These are phyloP conservation scores for Diplodia sapinea DNA, from an alignment of 2,329 filamentous ascomycete species.

Conservation along the genomic window DNA sequence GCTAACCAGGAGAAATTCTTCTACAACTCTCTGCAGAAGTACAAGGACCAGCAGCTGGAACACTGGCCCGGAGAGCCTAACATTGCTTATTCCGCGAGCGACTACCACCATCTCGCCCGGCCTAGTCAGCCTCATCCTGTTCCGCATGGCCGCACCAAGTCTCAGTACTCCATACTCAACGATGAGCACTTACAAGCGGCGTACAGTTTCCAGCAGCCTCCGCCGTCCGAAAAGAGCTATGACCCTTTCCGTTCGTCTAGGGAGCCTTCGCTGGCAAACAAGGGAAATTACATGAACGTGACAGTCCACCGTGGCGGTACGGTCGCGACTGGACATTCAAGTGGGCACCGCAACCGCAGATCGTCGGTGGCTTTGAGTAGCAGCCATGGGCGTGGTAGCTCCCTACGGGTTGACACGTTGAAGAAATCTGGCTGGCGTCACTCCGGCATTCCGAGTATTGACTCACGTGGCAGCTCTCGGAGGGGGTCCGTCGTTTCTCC, in stretches of 20 bases:
- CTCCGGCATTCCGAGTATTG: slow-evolving; percentile 43
- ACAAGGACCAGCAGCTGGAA: slow-evolving; percentile 83
- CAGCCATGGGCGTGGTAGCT: slow-evolving; percentile 49
- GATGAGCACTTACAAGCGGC: slow-evolving; percentile 58
- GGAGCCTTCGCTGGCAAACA: slow-evolving; percentile 39
- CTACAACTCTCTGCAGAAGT: slow-evolving; percentile 82
- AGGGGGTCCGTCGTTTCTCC: slow-evolving; percentile 38
- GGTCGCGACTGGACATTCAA: slow-evolving; percentile 41
- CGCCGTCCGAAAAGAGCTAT: slow-evolving; percentile 69
- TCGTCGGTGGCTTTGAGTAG: slow-evolving; percentile 12
- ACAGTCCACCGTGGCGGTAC: slow-evolving; percentile 65
- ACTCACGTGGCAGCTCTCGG: slow-evolving; percentile 38
- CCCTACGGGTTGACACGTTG: slow-evolving; percentile 51
- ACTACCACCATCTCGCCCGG: slow-evolving; percentile 69
- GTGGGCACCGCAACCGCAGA: slow-evolving; percentile 13
- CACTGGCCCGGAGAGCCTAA: slow-evolving; percentile 76
- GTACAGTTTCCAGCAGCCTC: slow-evolving; percentile 57
- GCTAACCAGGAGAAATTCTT: slow-evolving; percentile 92
- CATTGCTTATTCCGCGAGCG: slow-evolving; percentile 83
- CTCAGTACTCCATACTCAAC: slow-evolving; percentile 63
- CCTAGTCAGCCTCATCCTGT: slow-evolving; percentile 1
- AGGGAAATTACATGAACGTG: slow-evolving; percentile 59
- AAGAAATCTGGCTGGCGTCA: slow-evolving; percentile 42
- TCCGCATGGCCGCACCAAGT: slow-evolving; percentile 54
- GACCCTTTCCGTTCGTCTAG: slow-evolving; percentile 81